phyloP scores from a whole-genome alignment of 2,329 filamentous ascomycete species.

The Botrytis aclada region DNA sequence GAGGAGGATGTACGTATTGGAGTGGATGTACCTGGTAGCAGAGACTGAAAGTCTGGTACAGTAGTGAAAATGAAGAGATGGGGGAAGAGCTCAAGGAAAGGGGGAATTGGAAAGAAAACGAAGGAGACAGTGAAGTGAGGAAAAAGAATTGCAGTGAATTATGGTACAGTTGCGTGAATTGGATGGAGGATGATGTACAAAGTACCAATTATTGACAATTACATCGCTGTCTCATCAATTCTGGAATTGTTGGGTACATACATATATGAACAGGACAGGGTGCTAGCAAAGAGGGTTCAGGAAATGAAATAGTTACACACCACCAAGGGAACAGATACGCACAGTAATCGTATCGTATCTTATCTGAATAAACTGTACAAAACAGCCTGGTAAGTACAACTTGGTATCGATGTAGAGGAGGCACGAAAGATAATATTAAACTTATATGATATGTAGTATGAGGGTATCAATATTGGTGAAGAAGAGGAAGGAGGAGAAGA shows the following conservation, averaged over 20 bases:
- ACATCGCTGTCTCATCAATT: background rate
- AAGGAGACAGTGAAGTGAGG: background rate
- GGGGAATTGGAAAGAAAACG: background rate
- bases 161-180: background rate
- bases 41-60: background rate
- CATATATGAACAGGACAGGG: background rate
- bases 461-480: background rate
- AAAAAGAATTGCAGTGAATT: background rate
- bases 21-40: background rate
- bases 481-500: background rate
- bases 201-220: background rate
- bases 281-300: background rate
- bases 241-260: background rate
- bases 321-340: background rate
- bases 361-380: background rate
- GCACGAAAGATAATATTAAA: background rate
- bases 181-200: background rate
- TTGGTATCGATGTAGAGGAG: background rate
- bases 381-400: background rate
- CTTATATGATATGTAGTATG: background rate
- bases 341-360: slow-evolving; percentile 3
- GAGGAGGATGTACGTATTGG: background rate
- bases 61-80: background rate
- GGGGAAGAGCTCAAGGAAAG: background rate
- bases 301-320: slow-evolving; percentile 10